Evolutionary conservation across 345 rosid genomes (phyloP).

Genomic region (Microcos paniculata): DNA sequence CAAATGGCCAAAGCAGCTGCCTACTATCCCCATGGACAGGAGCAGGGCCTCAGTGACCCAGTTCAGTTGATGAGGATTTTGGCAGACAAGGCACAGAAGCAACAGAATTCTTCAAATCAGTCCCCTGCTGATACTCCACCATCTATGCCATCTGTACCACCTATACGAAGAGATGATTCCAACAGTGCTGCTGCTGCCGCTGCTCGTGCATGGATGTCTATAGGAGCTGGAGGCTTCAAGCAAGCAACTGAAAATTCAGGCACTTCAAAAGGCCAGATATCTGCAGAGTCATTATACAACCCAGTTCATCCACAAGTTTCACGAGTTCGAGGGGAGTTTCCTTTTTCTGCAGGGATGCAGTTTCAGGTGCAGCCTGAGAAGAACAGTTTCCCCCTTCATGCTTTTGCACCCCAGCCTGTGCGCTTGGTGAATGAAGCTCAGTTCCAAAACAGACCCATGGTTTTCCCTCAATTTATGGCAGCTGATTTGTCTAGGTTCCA

Average conservation of each 20-base stretch:
- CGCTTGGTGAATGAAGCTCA: constrained; percentile 39
- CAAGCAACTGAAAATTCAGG: constrained; percentile 43
- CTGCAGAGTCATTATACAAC: constrained; percentile 62
- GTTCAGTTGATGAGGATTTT: constrained; percentile 60
- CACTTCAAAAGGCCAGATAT: constrained; percentile 50
- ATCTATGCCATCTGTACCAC: constrained; percentile 34
- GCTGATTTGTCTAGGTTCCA: constrained; percentile 65
- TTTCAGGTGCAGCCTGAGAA: constrained; percentile 48
- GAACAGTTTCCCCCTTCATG: constrained; percentile 52
- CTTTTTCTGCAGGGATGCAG: constrained; percentile 50
- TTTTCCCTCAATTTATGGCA: constrained; percentile 52
- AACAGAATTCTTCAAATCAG: constrained; percentile 44
- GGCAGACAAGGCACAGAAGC: constrained; percentile 54
- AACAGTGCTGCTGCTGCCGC: constrained; percentile 67
- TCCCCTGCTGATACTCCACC: constrained; percentile 28
- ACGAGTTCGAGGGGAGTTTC: constrained; percentile 42
- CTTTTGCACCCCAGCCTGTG: constrained; percentile 50
- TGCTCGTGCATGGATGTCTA: constrained; percentile 87
- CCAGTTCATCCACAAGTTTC: constrained; percentile 53
- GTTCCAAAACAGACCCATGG: constrained; percentile 44
- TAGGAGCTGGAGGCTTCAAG: constrained; percentile 67
- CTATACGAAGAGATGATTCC: constrained; percentile 52
- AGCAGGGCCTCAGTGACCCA: constrained; percentile 55
- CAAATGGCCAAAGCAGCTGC: constrained; percentile 44
- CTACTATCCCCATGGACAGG: constrained; percentile 39